Evolutionary conservation across 2,329 filamentous ascomycete genomes (phyloP), one percentile per base, ranked within the genome.

Genomic region (Aspergillus eucalypticola): DNA sequence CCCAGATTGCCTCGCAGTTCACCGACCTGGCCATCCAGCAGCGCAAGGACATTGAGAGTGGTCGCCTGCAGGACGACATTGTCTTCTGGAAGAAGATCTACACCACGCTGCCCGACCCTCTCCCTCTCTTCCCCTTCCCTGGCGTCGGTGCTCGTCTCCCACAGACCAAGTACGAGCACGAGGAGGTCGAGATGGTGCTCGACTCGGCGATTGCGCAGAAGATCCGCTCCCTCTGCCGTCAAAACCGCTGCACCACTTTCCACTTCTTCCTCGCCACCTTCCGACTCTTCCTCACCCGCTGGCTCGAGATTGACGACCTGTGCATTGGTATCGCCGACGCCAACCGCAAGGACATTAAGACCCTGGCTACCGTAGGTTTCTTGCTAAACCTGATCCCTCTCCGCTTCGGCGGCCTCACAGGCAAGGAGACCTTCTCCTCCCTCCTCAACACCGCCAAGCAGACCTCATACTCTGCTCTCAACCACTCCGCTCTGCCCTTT

Each of bases 281-380:
- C 57, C 64, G 76, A n/a, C 66, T 71, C 0, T 52, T 82, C 13
- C 69, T 83, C 0, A 71, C 70, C 10, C 63, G 69, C 6, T 75
- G 75, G 23, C 60, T 69, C 0, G 74, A 74, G 11, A 54, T 73
- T 1, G 72, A 78, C 2, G 75, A 81, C 19, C 56, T 84, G 41
- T 71, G 70, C 55, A 81, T 86, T 54, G 83, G 82, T 5, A 73
- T 84, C 8, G 76, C 76, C 0, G 82, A 85, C 65, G 78, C 79
- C 1, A 78, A 77, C 52, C 68, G 79, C 1, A 64, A 53, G 0
- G 77, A 81, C 1, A 59, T 57, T 10, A 60, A 72, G 1, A 56
- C 74, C 2, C 59, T 68, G 7, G 56, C 65, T 1, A 82, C 68
- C 2, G 66, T 85, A 1, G 84, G 84, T 1, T 68, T 77, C 44